Conservation (phyloP, 163 green algal genomes). For the Chloromonas sp. region DNA sequence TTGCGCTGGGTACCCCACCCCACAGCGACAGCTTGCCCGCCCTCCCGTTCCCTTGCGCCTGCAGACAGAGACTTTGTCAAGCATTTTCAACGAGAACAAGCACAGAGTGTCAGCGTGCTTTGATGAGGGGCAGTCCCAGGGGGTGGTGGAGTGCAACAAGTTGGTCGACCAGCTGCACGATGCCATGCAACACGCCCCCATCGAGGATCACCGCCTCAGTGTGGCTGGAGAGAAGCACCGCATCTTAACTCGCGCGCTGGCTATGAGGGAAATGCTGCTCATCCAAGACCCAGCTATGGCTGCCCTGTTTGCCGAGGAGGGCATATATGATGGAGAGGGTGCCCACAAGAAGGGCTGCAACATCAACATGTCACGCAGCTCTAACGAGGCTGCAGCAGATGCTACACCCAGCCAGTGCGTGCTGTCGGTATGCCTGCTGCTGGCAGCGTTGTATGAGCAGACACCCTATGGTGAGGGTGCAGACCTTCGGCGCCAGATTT, state of each 20-base stretch:
- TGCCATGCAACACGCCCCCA: not conserved
- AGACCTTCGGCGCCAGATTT: slow-evolving; percentile 1
- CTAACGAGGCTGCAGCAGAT: slow-evolving; percentile 6
- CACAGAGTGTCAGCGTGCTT: slow-evolving; percentile 1
- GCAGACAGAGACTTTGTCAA: not conserved
- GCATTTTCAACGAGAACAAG: slow-evolving; percentile 1
- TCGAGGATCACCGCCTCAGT: not conserved
- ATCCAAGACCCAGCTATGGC: not conserved
- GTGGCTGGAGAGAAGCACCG: slow-evolving; percentile 1
- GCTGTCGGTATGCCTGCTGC: slow-evolving; percentile 7
- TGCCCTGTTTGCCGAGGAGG: not conserved
- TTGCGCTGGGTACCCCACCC: no score
- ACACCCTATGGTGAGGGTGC: slow-evolving; percentile 1
- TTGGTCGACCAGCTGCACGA: slow-evolving; percentile 1
- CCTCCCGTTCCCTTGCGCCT: not conserved
- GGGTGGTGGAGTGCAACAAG: not conserved
- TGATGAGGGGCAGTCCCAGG: not conserved
- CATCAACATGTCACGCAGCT: not conserved
- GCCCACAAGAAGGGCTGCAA: not conserved
- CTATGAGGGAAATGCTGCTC: not conserved
- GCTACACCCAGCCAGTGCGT: slow-evolving; percentile 7
- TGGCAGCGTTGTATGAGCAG: slow-evolving; percentile 12
- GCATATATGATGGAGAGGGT: not conserved
- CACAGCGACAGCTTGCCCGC: not conserved
- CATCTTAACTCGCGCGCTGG: slow-evolving; percentile 1